Base-by-base conservation (phyloP, 108 stramenopile species). In the Stephanodiscus minutulus region DNA sequence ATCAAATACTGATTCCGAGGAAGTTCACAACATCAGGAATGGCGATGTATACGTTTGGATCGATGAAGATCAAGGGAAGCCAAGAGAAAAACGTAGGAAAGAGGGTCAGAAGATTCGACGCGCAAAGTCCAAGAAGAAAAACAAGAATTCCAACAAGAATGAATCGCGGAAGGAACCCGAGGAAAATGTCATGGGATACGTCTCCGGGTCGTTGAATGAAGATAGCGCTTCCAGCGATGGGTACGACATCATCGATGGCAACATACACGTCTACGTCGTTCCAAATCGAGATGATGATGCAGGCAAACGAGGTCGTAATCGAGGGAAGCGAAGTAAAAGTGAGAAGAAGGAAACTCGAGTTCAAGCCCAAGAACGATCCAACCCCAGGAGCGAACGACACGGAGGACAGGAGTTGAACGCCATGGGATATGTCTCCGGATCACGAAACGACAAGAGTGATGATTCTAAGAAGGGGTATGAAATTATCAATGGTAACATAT, bases 401-500 rank as follows among this genome's bases (percentile, higher is more conserved):
- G 27, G 15, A 8, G 50, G 20, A 24, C n/a, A 48, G 47, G 47
- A 48, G 18, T 27, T 53, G 22, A 53, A 53, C 15, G 52, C 25
- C 52, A 53, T 53, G 52, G 52, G 52, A 25, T 53, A 53, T 21
- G 9, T 53, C 20, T 21, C 4, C 1, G 25, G 52, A 27, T 53
- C 52, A 27, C 52, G 25, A 25, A 53, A 27, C 24, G 52, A 53
- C 27, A 53, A 53, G 20, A 6, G 24, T 12, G 52, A 55, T 25
- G 54, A 56, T 29, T n/a, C 27, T 1, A 13, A 31, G 0, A 27
- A 56, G 55, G 55, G 27, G 27, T 56, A 56, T 28, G 11, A 56
- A 9, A 56, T 56, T 29, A 56, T 56, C 13, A 29, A 56, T 27
- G 55, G 24, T 27, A 29, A 56, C 55, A 56, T 53, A 44, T 15